Evolutionary conservation across 805 yeast genomes (phyloP), one percentile per base, ranked within the genome.

Genomic region (Nakazawaea siamensis): DNA sequence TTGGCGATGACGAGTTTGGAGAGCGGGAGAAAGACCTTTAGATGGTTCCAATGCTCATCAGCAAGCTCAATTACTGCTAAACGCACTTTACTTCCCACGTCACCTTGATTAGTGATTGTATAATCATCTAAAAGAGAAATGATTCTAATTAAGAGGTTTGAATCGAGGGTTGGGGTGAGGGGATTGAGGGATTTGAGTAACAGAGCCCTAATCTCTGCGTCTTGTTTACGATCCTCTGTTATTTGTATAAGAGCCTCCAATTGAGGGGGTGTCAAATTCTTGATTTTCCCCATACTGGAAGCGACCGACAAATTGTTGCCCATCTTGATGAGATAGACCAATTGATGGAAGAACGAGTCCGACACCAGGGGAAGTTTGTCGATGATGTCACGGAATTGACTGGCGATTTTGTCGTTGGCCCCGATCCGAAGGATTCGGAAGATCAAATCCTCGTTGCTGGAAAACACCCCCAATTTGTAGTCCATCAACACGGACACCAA

Each of bases 41-140:
- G 47, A 14, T 18, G 18, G 0, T 33, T 31, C 3, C 46, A 25
- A 42, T 68, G 62, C 1, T 44, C 27, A 0, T 41, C 34, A 1
- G 78, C 51, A 2, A 75, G 46, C 5, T 44, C 24, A 2, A 81
- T 50, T 1, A 78, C 61, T 0, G 78, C 66, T 1, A 50, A 43
- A 31, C 97, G 60, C 1, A 86, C 70, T 46, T 75, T 69, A 31
- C 84, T 73, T 2, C 97, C 97, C n/a, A 87, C 88, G 57, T 88
- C 97, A 8, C 97, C 97, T 48, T 84, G 81, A 18, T 73, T 73
- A 0, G 90, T 82, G 2, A 70, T 58, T 0, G 94, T 73, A 51
- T 87, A 86, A 47, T 88, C 96, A 42, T 80, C 78, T 11, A 90
- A 54, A 23, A 73, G 68, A 2, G 42, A 43, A 1, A 68, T 28